Evolutionary conservation across 352 stramenopile species (phyloP), one percentile per base, ranked within the genome.

Genomic region (Globisporangium cederbergense): DNA sequence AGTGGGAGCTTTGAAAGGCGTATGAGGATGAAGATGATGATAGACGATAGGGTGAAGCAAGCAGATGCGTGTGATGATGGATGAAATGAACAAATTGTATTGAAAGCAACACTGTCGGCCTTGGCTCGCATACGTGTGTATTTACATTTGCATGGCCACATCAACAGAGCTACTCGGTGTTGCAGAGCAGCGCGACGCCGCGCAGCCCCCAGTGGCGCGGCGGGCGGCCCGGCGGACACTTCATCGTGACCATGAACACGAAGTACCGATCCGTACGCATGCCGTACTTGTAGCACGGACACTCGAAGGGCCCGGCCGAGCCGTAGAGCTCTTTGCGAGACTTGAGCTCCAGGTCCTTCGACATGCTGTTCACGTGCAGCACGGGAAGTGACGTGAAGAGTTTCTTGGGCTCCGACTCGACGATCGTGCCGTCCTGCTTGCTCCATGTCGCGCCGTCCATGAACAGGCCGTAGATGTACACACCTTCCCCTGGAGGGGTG

Each of bases 391-490:
- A 91, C 43, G 92, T 93, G 78, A 99, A 99, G 0, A 99, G 82
- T 67, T 97, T 98, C 76, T 99, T 99, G 3, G 97, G 96, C 67
- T 98, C 95, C 14, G 79, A 97, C 77, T 99, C 97, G 63, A 98
- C 89, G 59, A 99, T 88, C 50, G 88, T 93, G 58, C 80, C 79
- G 68, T 99, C 94, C 28, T 88, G 63, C 69, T 98, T 98, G 71
- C 87, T 97, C 95, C 96, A 99, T 25, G 95, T 97, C 53, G 93
- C 96, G 51, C 97, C 97, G 55, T 99, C 97, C 68, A 99, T 89
- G 65, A 97, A 98, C 28, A 99, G 83, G 0, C 97, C 97, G 70
- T 99, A 97, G 61, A 99, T 95, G 77, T 99, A 98, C 38, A 99
- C 95, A 40, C 97, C 97, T 73, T 99, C 97, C 4, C 73, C 73